Percentiles rank a stretch among this genome's conserved stretches.
Evolutionary conservation across 208 protist species (phyloP).

Genomic region (Perkinsela sp.): DNA sequence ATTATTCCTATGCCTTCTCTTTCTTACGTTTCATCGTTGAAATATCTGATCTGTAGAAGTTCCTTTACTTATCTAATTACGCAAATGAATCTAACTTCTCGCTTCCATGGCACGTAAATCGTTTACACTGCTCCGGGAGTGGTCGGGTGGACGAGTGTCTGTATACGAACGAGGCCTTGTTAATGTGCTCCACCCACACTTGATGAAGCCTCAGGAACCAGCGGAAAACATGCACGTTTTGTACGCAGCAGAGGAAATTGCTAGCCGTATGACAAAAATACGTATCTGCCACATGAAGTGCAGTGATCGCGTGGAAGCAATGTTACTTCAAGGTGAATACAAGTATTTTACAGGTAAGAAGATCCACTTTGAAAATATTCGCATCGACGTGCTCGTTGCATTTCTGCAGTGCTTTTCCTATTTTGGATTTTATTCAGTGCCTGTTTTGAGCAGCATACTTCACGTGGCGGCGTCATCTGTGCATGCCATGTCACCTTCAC

Average conservation of each 20-base stretch:
- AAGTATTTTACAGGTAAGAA: slow-evolving; percentile 71
- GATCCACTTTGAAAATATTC: slow-evolving; percentile 29
- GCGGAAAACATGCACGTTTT: slow-evolving; percentile 5
- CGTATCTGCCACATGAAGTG: slow-evolving; percentile 34
- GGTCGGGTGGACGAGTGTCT: background rate
- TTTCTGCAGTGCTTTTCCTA: slow-evolving; percentile 40
- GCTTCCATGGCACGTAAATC: too few species aligned
- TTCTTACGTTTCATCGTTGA: too few species aligned
- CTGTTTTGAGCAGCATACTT: background rate
- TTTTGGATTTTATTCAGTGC: slow-evolving; percentile 33
- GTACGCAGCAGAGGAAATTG: slow-evolving; percentile 36
- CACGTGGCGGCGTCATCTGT: background rate
- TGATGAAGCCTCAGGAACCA: background rate
- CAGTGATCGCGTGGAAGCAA: slow-evolving; percentile 38
- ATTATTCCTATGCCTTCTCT: too few species aligned
- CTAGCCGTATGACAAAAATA: slow-evolving; percentile 41
- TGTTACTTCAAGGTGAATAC: slow-evolving; percentile 59
- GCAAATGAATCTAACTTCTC: too few species aligned
- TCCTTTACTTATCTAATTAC: too few species aligned
- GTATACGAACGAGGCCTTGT: background rate
- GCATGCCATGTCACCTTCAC: background rate
- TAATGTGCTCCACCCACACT: background rate
- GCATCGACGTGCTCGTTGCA: slow-evolving; percentile 25
- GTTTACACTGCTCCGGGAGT: too few species aligned
- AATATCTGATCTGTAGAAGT: too few species aligned